Base-by-base conservation (phyloP, 495 filamentous ascomycete genomes). In the Penicillium longicatenatum region DNA sequence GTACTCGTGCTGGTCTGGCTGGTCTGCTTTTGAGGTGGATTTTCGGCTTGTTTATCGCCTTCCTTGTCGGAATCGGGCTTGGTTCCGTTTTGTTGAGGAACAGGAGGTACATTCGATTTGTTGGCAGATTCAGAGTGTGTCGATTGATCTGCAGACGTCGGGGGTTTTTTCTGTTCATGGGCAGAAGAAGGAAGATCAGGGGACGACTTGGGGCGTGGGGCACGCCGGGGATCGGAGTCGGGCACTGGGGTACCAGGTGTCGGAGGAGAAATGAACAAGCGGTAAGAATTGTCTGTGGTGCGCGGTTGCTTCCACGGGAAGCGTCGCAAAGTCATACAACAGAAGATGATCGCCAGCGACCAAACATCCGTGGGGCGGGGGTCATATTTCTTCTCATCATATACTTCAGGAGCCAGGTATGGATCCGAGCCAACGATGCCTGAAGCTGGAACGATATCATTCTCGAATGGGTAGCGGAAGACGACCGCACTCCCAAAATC, bases 371-470 rank as follows among this genome's bases (percentile, higher is more conserved):
- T 89, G 16, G 91, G 91, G 61, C 91, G 90, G 4, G 94, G 93
- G 64, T 98, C 93, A 72, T 98, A 98, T 68, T 92, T 94, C 62
- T 89, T 83, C 66, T 93, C 87, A 55, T 97, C 92, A 69, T 97
- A 98, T 6, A 98, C 94, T 73, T 98, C 94, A 2, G 94, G 94
- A 0, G 94, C 94, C 24, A 98, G 84, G 70, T 98, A 98, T 6
- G 94, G 94, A 75, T 98, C 94, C 7, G 94, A 98, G 21, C 94
- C 94, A 48, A 98, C 94, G 63, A 98, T 94, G 96, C 94, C 94
- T 69, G 84, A 87, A 42, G 94, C 92, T 37, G 84, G 79, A 20
- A 97, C 92, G 49, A 93, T 87, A 61, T 92, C 90, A 52, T 87
- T 91, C 75, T 99, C 94, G 69, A 99, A 99, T 2, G 94, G 94